Base-by-base conservation (phyloP, 177 flowering plant genomes). In the Vitis hybrid region DNA sequence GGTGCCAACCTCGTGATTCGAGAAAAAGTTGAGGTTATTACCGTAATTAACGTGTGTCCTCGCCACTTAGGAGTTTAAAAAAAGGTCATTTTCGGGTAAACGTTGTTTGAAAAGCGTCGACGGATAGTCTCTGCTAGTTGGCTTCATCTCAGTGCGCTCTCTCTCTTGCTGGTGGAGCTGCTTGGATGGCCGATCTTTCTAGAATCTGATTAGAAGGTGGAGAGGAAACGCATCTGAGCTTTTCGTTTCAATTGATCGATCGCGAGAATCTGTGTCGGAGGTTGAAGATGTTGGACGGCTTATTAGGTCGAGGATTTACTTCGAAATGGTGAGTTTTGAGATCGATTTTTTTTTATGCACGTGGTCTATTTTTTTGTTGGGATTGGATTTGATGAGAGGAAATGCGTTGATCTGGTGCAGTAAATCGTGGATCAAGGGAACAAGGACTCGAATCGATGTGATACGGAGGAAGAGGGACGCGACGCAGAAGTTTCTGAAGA, bases 391-490 rank as follows among this genome's bases (percentile, higher is more conserved):
- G 63, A 71, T 66, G 52, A 32, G 55, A 35, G 18, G 68, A 14
- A 62, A 63, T 59, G 2, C 61, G 20, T n/a, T 58, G 11, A 71
- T 60, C 27, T 64, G 35, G 59, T 74, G 87, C 76, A 95, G 99
- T 72, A 95, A 95, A 78, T 84, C 93, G 59, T 68, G 73, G 78
- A 86, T 95, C 30, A 91, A 91, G 81, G 70, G 70, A 62, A 83
- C 83, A 46, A 84, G 76, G 72, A 81, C 82, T 49, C 78, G 97
- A 72, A 84, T 93, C 68, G 98, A 85, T 58, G 84, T 80, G 74
- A 83, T 90, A 69, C 60, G 87, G 80, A 84, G 90, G 78, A 91
- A 86, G 89, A 84, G 84, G 74, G 88, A 76, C 52, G 91, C 97
- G 67, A 88, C 86, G 79, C 85, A 83, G 83, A 89, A 79, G 83